These are phyloP conservation scores for Mortierella sp. DNA, from an alignment of 371 early-diverging fungal genomes.

Conservation along the genomic window DNA sequence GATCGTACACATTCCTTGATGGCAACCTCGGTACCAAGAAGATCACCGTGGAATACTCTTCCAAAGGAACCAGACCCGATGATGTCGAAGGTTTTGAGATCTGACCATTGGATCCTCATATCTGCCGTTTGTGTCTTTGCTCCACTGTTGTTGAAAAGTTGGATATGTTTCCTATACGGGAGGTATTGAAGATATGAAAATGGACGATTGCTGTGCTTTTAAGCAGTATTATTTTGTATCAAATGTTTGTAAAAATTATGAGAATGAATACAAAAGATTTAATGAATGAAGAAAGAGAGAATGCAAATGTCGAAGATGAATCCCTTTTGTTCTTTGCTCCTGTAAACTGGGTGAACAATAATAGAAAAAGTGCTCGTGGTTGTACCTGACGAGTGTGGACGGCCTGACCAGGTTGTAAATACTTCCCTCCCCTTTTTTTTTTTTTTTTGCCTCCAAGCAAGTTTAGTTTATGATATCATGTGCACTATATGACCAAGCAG, in stretches of 20 bases:
- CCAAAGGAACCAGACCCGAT: slow-evolving; percentile 57
- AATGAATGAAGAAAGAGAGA: not conserved
- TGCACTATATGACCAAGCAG: not conserved
- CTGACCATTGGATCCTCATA: slow-evolving; percentile 56
- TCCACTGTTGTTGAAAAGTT: no score
- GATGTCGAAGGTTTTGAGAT: slow-evolving; percentile 45
- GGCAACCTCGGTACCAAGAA: slow-evolving; percentile 72
- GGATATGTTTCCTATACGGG: no score
- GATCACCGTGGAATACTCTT: slow-evolving; percentile 48
- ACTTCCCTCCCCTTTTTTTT: not conserved
- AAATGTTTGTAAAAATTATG: not conserved
- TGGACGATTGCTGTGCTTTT: not conserved
- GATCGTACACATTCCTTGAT: slow-evolving; percentile 68
- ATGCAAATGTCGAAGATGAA: not conserved
- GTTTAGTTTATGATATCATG: not conserved
- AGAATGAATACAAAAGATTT: not conserved
- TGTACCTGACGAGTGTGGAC: not conserved
- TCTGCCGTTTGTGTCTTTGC: not conserved
- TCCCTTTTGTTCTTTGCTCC: not conserved
- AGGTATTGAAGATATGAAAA: no score
- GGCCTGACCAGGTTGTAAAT: slow-evolving; percentile 1
- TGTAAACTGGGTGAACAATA: not conserved
- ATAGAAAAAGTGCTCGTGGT: slow-evolving; percentile 1
- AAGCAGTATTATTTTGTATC: no score
- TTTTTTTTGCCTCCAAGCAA: not conserved